A percentile compares a stretch with the other conserved stretches of the same genome.
Evolutionary conservation across 345 rosid species (phyloP).

Genomic region (Dimocarpus longan): DNA sequence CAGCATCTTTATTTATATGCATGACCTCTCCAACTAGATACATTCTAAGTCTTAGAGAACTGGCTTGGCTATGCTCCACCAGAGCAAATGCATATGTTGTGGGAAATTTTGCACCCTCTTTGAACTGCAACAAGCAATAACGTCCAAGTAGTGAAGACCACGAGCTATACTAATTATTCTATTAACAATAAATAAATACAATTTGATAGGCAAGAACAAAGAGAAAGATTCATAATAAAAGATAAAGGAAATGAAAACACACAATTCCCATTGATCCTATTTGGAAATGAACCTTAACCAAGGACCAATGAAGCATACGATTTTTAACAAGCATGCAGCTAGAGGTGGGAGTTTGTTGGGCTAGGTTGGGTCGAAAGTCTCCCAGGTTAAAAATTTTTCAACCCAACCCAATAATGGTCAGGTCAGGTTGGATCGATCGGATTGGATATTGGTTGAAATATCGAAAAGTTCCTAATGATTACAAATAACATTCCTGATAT

Average conservation of each 20-base stretch:
- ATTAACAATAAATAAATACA: not conserved
- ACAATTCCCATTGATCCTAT: not conserved
- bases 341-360: no score
- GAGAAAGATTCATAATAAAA: not conserved
- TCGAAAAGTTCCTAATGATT: no score
- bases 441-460: no score
- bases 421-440: no score
- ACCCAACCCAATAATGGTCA: no score
- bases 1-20: conserved; percentile 43
- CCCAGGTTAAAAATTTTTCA: no score
- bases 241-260: not conserved
- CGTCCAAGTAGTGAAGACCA: conserved; percentile 9
- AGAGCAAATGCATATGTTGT: conserved; percentile 80
- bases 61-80: conserved; percentile 71
- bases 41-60: conserved; percentile 80
- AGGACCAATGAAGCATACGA: not conserved
- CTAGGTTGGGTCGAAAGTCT: no score
- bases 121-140: conserved; percentile 50
- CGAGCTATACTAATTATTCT: not conserved
- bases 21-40: conserved; percentile 70
- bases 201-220: not conserved
- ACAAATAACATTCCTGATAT: not conserved
- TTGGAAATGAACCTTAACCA: no score
- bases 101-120: conserved; percentile 56
- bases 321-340: not conserved